These are phyloP conservation scores for Myotisia sp. DNA, from an alignment of 2,329 filamentous ascomycete species.

Conservation along the genomic window DNA sequence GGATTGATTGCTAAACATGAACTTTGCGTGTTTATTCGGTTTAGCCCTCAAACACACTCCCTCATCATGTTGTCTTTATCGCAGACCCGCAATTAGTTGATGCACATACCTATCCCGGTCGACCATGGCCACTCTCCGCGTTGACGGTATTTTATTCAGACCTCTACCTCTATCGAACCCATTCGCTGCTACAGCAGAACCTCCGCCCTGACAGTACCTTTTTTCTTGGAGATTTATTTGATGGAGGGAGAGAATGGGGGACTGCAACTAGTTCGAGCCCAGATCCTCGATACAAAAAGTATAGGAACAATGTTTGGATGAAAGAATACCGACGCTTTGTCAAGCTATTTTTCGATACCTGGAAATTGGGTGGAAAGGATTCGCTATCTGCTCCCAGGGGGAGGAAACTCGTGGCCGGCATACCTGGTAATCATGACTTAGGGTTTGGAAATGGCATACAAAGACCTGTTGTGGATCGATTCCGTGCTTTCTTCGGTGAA, in stretches of 20 bases:
- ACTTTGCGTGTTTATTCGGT: slow-evolving; percentile 3
- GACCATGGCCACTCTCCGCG: slow-evolving; percentile 56
- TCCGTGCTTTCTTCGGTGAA: slow-evolving; percentile 77
- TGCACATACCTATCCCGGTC: slow-evolving; percentile 83
- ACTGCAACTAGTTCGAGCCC: slow-evolving; percentile 48
- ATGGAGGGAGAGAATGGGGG: slow-evolving; percentile 90
- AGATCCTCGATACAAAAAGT: slow-evolving; percentile 57
- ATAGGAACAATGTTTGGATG: slow-evolving; percentile 73
- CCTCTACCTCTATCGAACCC: slow-evolving; percentile 74
- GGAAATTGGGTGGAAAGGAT: slow-evolving; percentile 43
- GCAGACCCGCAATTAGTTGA: slow-evolving; percentile 88
- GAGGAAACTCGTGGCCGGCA: slow-evolving; percentile 63
- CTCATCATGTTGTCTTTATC: slow-evolving; percentile 71
- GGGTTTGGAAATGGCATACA: slow-evolving; percentile 83
- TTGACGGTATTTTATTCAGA: slow-evolving; percentile 64
- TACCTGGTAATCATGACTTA: slow-evolving; percentile 91
- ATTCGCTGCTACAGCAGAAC: slow-evolving; percentile 58
- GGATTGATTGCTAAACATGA: slow-evolving; percentile 12
- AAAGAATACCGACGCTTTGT: slow-evolving; percentile 74
- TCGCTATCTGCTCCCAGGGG: slow-evolving; percentile 49
- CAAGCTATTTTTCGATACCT: slow-evolving; percentile 65
- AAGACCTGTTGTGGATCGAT: slow-evolving; percentile 62
- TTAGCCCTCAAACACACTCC: slow-evolving; percentile 61
- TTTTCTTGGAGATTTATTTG: slow-evolving; percentile 89
- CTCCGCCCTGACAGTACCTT: slow-evolving; percentile 76